A percentile compares a stretch with the other conserved stretches of the same genome.
Conservation (phyloP, 148 eudicot species). For the Heliamphora exappendiculata region DNA sequence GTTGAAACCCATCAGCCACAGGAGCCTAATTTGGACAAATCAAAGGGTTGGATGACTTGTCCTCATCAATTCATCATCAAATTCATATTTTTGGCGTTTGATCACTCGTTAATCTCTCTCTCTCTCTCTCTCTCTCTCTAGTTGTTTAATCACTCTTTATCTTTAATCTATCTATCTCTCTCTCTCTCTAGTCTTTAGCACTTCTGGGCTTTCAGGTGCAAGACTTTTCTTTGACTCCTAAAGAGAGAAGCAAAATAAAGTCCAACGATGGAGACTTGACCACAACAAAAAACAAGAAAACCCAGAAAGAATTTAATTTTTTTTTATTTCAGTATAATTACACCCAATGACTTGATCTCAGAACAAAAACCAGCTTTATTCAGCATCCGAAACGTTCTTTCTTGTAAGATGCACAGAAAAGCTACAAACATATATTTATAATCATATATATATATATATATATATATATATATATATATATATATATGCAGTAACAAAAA, state of each 20-base stretch:
- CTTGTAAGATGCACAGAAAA: no score
- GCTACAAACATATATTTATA: no score
- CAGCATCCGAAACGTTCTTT: constrained; percentile 7
- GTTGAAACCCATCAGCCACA: not conserved
- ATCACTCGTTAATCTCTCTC: not conserved
- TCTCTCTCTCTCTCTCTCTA: constrained; percentile 3
- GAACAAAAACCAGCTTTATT: constrained; percentile 15
- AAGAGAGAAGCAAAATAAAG: constrained; percentile 26
- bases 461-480: not conserved
- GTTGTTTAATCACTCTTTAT: not conserved
- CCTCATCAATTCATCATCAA: constrained; percentile 14
- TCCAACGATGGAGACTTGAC: constrained; percentile 46
- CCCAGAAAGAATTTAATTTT: not conserved
- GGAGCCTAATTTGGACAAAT: no score
- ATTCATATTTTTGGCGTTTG: constrained; percentile 2
- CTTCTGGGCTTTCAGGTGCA: constrained; percentile 7
- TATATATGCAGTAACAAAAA: not conserved
- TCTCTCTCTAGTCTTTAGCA: not conserved
- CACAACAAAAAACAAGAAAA: constrained; percentile 3
- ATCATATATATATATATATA: not conserved
- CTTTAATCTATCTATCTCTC: constrained; percentile 2
- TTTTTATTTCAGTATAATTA: not conserved
- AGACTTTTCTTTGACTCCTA: constrained; percentile 38
- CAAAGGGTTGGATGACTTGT: constrained; percentile 15
- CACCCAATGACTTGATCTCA: constrained; percentile 13